Percentiles rank a stretch among this genome's conserved stretches.
Conservation (phyloP, 2,329 filamentous ascomycete species). For the Aspergillus uvarum region DNA sequence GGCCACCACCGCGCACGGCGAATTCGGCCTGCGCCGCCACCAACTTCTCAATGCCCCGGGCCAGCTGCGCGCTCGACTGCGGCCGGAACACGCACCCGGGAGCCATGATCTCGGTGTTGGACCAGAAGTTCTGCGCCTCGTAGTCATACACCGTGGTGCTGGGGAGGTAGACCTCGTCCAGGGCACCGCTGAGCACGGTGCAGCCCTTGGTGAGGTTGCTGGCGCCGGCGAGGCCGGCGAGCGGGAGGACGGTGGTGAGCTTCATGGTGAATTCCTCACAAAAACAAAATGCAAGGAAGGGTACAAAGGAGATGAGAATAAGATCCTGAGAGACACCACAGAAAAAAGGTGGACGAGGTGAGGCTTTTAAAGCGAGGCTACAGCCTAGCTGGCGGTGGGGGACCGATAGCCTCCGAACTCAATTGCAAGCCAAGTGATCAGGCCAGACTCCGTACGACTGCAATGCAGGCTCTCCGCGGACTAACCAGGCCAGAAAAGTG, state of each 20-base stretch:
- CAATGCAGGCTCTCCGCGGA: not conserved
- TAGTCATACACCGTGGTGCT: conserved; percentile 29
- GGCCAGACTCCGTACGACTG: not conserved
- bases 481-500: not conserved
- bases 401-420: no score
- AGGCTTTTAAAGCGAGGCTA: not conserved
- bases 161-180: conserved; percentile 26
- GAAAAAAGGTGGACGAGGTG: not conserved
- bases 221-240: conserved; percentile 11
- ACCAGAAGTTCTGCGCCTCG: conserved; percentile 36
- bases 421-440: not conserved
- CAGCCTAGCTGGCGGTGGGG: no score
- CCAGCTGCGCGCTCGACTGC: conserved; percentile 26
- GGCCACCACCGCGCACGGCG: conserved; percentile 36
- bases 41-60: conserved; percentile 23
- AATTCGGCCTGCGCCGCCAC: conserved; percentile 26
- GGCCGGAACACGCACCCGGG: conserved; percentile 39
- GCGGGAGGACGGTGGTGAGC: conserved; percentile 16
- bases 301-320: not conserved
- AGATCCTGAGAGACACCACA: not conserved
- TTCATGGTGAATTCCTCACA: conserved; percentile 18
- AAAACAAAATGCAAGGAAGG: not conserved
- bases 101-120: conserved; percentile 35
- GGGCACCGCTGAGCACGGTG: conserved; percentile 13
- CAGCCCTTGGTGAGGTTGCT: conserved; percentile 19